Percentiles rank a stretch among this genome's conserved stretches.
phyloP scores from a whole-genome alignment of 2,329 filamentous ascomycete species.

The Penicillium expansum region DNA sequence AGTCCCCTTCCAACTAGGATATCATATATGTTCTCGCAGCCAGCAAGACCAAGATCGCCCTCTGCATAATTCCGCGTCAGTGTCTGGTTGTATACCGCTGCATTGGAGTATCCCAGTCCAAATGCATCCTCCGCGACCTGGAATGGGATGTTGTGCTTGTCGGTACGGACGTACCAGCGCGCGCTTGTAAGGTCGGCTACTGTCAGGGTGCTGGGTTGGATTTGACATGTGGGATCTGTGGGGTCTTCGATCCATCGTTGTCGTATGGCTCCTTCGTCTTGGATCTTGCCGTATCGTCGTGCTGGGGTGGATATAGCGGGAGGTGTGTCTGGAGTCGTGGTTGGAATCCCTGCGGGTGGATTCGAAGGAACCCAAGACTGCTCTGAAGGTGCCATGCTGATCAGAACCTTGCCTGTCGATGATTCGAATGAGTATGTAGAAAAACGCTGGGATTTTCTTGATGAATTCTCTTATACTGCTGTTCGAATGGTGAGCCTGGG shows the following conservation, averaged over 20 bases:
- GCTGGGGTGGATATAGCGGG: neutral
- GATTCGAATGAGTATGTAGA: neutral
- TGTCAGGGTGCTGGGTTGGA: neutral
- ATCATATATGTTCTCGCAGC: neutral
- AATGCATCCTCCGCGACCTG: neutral
- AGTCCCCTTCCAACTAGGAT: neutral
- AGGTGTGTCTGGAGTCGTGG: neutral
- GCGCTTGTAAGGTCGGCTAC: neutral
- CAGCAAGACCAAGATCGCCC: neutral
- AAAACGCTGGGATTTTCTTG: no score
- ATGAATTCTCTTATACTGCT: no score
- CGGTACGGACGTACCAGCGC: neutral
- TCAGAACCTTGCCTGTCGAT: neutral
- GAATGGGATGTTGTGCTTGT: neutral
- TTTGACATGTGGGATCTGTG: neutral
- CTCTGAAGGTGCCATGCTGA: neutral
- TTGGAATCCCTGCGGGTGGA: neutral
- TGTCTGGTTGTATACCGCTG: neutral
- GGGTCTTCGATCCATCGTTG: slow-evolving; percentile 2
- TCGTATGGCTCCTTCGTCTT: neutral
- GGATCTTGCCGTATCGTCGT: neutral
- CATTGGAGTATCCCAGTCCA: neutral
- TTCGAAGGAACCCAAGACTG: neutral
- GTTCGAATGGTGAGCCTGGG: neutral
- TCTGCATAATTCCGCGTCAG: neutral